These are phyloP conservation scores for Malbranchea zuffiana DNA, from an alignment of 2,329 filamentous ascomycete genomes.

Conservation along the genomic window DNA sequence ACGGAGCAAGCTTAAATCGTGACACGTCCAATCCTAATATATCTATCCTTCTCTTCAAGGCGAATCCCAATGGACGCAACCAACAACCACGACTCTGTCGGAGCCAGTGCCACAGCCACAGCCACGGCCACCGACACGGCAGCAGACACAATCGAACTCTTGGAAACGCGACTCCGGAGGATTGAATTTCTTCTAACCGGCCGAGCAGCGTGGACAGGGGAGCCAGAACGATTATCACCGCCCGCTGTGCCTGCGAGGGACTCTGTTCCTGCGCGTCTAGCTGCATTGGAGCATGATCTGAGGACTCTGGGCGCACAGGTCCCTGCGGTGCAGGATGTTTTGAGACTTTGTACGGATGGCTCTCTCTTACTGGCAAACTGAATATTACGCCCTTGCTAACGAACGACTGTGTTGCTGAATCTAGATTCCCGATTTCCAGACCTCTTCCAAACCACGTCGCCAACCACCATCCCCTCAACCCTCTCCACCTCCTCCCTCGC, in stretches of 20 bases:
- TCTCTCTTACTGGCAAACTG: background rate
- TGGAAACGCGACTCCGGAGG: conserved; percentile 35
- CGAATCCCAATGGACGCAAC: no score
- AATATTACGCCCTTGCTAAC: conserved; percentile 2
- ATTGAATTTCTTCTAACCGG: conserved; percentile 38
- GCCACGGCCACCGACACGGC: conserved; percentile 19
- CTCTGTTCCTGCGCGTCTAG: conserved; percentile 30
- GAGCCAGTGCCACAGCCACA: no score
- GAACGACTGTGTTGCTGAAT: conserved; percentile 2
- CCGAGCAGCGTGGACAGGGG: conserved; percentile 31
- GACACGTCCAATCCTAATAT: no score
- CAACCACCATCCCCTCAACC: conserved; percentile 26
- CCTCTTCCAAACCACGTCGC: conserved; percentile 29
- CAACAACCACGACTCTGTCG: no score
- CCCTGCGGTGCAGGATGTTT: conserved; percentile 32
- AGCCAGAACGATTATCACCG: conserved; percentile 18
- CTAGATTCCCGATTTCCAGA: conserved; percentile 33
- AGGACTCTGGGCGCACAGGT: conserved; percentile 28
- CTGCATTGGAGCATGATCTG: conserved; percentile 29
- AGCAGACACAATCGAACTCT: conserved; percentile 33
- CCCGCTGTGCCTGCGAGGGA: conserved; percentile 21
- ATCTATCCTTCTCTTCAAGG: background rate
- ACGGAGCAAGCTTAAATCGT: no score
- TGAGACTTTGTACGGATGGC: conserved; percentile 30
- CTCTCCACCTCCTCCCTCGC: conserved; percentile 29